Percentiles rank a stretch among this genome's conserved stretches.
phyloP scores from a whole-genome alignment of 805 yeast species.

The Metschnikowia henanensis region DNA sequence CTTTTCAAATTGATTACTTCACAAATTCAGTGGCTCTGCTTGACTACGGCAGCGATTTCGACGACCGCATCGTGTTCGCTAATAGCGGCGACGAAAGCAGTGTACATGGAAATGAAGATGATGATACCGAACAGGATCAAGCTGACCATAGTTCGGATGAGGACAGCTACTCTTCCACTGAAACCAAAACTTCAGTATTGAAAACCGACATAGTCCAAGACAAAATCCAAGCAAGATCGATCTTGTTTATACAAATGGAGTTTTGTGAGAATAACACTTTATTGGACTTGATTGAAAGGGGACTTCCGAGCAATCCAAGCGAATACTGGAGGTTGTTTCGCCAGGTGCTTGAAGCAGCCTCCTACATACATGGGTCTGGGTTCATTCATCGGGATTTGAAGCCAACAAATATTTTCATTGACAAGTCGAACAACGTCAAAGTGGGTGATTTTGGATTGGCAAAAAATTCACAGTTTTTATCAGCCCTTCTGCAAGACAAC shows the following conservation, averaged over 20 bases:
- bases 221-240: conserved; percentile 45
- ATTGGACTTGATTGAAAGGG: conserved; percentile 73
- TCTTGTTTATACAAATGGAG: conserved; percentile 96
- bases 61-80: conserved; percentile 35
- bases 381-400: conserved; percentile 94
- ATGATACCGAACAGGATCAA: conserved; percentile 11
- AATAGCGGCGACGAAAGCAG: conserved; percentile 18
- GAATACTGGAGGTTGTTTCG: conserved; percentile 91
- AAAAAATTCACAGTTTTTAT: conserved; percentile 67
- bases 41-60: conserved; percentile 39
- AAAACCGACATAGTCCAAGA: neutral
- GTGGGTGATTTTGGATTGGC: conserved; percentile 98
- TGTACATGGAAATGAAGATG: conserved; percentile 11
- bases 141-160: neutral
- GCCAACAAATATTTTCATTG: conserved; percentile 95
- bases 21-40: conserved; percentile 63
- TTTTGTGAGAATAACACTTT: conserved; percentile 95
- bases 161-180: neutral
- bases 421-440: conserved; percentile 82
- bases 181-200: neutral
- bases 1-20: conserved; percentile 60
- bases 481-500: conserved; percentile 37
- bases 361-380: conserved; percentile 90
- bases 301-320: conserved; percentile 64
- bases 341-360: conserved; percentile 85